phyloP scores from a whole-genome alignment of 768 basidiomycete genomes.

The Candolleomyces eurysporus region DNA sequence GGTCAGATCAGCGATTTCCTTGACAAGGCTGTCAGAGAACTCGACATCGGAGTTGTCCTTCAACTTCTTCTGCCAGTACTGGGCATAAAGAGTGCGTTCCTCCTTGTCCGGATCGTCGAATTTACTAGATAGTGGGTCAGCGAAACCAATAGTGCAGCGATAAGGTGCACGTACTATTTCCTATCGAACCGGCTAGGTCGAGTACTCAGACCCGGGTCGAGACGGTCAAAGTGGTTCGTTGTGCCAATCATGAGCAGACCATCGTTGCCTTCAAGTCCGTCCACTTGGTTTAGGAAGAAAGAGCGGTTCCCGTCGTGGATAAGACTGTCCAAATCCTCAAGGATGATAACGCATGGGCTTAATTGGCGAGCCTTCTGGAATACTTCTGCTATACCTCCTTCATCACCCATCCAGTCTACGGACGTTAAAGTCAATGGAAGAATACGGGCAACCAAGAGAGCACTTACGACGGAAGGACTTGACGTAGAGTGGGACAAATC shows the following conservation, averaged over 20 bases:
- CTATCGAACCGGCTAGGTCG: constrained; percentile 85
- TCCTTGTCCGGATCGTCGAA: constrained; percentile 70
- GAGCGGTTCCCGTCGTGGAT: constrained; percentile 78
- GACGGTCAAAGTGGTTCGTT: constrained; percentile 80
- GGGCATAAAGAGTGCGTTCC: constrained; percentile 65
- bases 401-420: constrained; percentile 59
- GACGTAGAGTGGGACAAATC: constrained; percentile 73
- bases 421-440: neutral
- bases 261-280: constrained; percentile 77
- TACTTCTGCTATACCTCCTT: constrained; percentile 61
- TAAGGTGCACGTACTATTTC: constrained; percentile 61
- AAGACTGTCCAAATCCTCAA: constrained; percentile 68
- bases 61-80: constrained; percentile 83
- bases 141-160: neutral
- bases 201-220: constrained; percentile 74
- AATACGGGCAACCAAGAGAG: neutral
- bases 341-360: constrained; percentile 62
- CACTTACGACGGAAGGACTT: constrained; percentile 71
- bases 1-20: constrained; percentile 59
- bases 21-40: constrained; percentile 66
- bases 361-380: constrained; percentile 73
- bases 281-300: constrained; percentile 86
- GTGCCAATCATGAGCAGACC: constrained; percentile 76
- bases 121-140: constrained; percentile 37
- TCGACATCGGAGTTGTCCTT: constrained; percentile 54